Evolutionary conservation across 1,139 yeast species (phyloP).

Genomic region (Diutina pseudorugosa): DNA sequence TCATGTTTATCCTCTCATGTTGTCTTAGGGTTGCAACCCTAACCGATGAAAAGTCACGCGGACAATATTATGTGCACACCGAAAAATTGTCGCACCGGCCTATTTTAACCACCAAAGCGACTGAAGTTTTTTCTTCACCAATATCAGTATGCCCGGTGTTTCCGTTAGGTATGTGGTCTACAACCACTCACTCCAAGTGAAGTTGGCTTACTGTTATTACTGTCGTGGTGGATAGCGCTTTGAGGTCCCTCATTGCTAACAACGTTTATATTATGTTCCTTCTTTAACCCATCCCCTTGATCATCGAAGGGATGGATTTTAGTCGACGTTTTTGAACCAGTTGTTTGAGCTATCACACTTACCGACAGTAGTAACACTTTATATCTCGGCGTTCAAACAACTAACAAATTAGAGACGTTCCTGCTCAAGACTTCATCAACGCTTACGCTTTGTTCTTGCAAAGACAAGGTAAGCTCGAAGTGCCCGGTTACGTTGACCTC

Average conservation of each 20-base stretch:
- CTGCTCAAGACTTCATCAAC: constrained; percentile 99
- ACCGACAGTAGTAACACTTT: background rate
- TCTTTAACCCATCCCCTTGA: too few relatives aligned
- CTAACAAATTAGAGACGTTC: constrained; percentile 81
- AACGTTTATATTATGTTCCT: background rate
- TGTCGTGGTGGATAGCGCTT: constrained; percentile 3
- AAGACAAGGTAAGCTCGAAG: constrained; percentile 99
- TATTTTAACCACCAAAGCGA: background rate
- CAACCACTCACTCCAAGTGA: background rate
- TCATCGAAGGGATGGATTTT: background rate
- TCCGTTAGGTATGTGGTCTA: constrained; percentile 88
- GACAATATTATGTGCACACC: background rate
- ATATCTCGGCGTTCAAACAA: constrained; percentile 6
- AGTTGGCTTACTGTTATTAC: constrained; percentile 1
- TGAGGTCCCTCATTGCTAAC: constrained; percentile 4
- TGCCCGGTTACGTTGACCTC: constrained; percentile 99
- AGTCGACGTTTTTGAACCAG: too few relatives aligned
- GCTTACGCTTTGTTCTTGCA: constrained; percentile 99
- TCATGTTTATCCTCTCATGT: too few relatives aligned
- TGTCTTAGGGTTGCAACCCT: background rate
- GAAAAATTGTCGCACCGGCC: background rate
- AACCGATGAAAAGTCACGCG: background rate
- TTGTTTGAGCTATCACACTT: background rate
- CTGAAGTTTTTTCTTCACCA: constrained; percentile 3
- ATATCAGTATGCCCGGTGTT: constrained; percentile 82